Evolutionary conservation across 2,329 filamentous ascomycete genomes (phyloP), one percentile per base, ranked within the genome.

Genomic region (Zalaria sp.): DNA sequence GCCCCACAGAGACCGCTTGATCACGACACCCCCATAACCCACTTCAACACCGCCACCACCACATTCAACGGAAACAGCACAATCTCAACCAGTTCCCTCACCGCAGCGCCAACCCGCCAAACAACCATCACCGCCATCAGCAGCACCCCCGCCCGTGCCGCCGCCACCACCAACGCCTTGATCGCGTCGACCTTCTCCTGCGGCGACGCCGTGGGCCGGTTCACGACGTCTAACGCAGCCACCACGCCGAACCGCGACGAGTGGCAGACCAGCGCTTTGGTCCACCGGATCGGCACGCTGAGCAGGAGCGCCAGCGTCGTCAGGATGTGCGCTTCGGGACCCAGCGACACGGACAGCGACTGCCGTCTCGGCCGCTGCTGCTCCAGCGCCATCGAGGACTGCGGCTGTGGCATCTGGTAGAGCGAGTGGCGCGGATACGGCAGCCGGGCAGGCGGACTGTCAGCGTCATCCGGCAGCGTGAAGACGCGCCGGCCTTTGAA

Each of bases 41-140:
- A 58, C 36, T 47, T 48, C 28, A 53, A 11, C 29, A 57, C 31
- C 39, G 42, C 44, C 27, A 54, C 42, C 2, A 54, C 51, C 27
- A 55, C 48, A 28, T 44, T 41, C n/a, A 57, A 39, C 27, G 54
- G 54, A 53, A 53, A 58, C 2, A 56, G 37, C 34, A 57, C 29
- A 6, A 55, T 40, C 18, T 50, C 47, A 10, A 56, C 18, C n/a
- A 54, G 38, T 25, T 50, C 45, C 39, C 46, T 38, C 4, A 57
- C 41, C 31, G 53, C 54, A 8, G 45, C 47, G 5, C 48, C 47
- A 1, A 58, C 28, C 40, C 51, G 50, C 48, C 52, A 55, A 1
- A 53, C 35, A 43, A 51, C 46, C 2, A 50, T 48, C 18, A 58
- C 27, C 27, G 47, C 44, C 25, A 52, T 49, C 35, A 56, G 41